Conservation (phyloP, 2,329 filamentous ascomycete species). For the Neospermospora avenae region DNA sequence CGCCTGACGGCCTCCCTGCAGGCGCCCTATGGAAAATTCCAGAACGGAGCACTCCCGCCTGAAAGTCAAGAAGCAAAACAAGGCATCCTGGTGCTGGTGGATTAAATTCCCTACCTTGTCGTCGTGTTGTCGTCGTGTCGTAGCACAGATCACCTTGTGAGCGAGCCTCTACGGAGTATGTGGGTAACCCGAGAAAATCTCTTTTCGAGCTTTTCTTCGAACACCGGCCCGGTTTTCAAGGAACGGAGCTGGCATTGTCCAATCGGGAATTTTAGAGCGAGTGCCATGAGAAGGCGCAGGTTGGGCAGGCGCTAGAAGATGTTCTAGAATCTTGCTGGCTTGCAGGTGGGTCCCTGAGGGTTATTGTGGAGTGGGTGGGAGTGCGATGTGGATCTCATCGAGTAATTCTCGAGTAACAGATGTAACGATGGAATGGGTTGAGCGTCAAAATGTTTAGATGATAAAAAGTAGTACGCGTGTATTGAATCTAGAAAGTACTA, state of each 20-base stretch:
- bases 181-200: conserved; percentile 1
- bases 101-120: background rate
- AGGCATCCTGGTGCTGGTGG: no score
- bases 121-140: background rate
- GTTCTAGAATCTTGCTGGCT: background rate
- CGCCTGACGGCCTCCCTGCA: background rate
- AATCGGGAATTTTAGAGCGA: background rate
- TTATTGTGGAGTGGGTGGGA: background rate
- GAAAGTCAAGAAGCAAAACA: no score
- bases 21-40: background rate
- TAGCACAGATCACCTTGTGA: background rate
- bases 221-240: background rate
- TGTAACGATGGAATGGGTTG: background rate
- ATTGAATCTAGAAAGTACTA: no score
- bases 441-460: background rate
- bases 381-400: conserved; percentile 22
- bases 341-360: background rate
- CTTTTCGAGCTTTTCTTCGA: background rate
- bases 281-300: background rate
- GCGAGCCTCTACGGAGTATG: no score
- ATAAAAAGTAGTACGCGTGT: background rate
- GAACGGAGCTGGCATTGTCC: background rate
- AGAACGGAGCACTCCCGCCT: background rate
- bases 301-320: conserved; percentile 10
- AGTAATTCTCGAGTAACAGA: conserved; percentile 26